Evolutionary conservation across 768 basidiomycete genomes (phyloP).

Genomic region (Hygrophoropsis aurantiaca): DNA sequence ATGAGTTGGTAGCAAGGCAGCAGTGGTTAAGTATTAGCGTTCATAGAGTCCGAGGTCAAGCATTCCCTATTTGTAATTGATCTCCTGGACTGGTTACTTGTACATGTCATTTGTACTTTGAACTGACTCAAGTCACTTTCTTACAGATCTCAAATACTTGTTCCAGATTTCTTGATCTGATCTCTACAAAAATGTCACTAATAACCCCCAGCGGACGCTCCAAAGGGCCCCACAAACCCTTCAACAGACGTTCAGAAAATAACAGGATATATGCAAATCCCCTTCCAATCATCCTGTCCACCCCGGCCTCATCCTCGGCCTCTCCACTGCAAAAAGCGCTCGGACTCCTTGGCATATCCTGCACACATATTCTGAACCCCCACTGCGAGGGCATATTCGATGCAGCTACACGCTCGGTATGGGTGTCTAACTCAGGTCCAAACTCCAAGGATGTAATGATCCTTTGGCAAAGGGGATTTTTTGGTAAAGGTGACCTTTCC

Average conservation of each 20-base stretch:
- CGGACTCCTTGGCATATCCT: slow-evolving; percentile 56
- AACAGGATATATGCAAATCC: slow-evolving; percentile 69
- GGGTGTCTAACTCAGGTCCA: slow-evolving; percentile 48
- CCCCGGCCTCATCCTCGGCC: slow-evolving; percentile 35
- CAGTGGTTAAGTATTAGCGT: no score
- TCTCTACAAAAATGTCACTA: slow-evolving; percentile 42
- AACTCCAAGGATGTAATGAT: slow-evolving; percentile 60
- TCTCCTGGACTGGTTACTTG: no score
- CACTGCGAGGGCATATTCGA: slow-evolving; percentile 80
- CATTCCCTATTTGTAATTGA: no score
- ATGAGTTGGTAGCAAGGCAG: no score
- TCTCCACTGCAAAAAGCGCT: slow-evolving; percentile 46
- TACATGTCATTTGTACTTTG: no score
- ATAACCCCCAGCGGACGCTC: slow-evolving; percentile 41
- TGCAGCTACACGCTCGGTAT: slow-evolving; percentile 78
- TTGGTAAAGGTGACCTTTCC: slow-evolving; percentile 94
- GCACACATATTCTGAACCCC: slow-evolving; percentile 64
- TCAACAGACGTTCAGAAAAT: slow-evolving; percentile 58
- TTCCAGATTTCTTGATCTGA: no score
- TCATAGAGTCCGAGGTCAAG: no score
- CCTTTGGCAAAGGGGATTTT: slow-evolving; percentile 91
- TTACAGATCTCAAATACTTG: no score
- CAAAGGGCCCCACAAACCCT: slow-evolving; percentile 46
- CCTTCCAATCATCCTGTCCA: slow-evolving; percentile 58
- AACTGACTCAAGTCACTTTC: no score